These are phyloP conservation scores for Pseudogymnoascus sp. DNA, from an alignment of 2,329 filamentous ascomycete species.

Conservation along the genomic window DNA sequence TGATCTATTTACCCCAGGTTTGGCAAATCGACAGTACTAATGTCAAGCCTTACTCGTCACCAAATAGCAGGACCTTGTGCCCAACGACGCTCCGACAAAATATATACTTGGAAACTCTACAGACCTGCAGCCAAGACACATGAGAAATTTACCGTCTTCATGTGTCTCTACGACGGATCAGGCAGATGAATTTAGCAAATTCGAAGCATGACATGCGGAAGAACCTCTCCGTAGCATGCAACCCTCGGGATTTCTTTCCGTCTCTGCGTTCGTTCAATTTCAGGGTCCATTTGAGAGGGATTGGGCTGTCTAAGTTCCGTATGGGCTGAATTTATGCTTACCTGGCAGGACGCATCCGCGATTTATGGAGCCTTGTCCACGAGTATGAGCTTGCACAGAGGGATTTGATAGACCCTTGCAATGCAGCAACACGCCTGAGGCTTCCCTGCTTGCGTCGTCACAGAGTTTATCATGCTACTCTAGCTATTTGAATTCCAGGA, in stretches of 20 bases:
- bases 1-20: not conserved
- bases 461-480: not conserved
- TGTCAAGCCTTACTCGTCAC: not conserved
- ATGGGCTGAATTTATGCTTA: not conserved
- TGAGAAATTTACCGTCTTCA: not conserved
- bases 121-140: not conserved
- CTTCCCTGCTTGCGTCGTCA: not conserved
- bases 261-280: not conserved
- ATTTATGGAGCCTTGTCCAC: not conserved
- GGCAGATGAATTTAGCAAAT: not conserved
- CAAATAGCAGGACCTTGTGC: not conserved
- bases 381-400: not conserved
- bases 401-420: not conserved
- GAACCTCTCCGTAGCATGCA: not conserved
- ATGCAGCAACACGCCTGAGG: not conserved
- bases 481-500: not conserved
- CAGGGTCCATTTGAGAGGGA: not conserved
- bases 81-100: not conserved
- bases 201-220: not conserved
- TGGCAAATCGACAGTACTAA: not conserved
- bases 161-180: not conserved
- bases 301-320: not conserved
- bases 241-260: not conserved
- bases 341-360: not conserved
- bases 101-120: not conserved